Conservation (phyloP, 257 asterid species). For the Ajuga chamaepitys region DNA sequence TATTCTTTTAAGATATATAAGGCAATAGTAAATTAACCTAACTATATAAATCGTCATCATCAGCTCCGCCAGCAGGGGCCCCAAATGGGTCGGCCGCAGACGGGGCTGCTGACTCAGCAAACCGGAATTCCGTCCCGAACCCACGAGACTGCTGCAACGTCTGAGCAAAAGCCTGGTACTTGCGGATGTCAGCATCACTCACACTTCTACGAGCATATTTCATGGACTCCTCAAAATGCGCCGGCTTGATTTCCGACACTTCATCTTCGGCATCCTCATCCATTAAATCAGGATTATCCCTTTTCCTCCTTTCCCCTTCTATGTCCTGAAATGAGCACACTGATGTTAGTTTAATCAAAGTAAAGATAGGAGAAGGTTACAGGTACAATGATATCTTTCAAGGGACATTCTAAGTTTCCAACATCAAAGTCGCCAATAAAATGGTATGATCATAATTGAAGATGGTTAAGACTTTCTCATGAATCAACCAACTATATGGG, state of each 20-base stretch:
- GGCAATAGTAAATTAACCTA: constrained; percentile 4
- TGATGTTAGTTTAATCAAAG: background rate
- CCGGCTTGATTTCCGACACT: constrained; percentile 45
- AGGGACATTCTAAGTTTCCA: too few species aligned
- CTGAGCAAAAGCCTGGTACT: constrained; percentile 62
- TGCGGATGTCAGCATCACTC: constrained; percentile 53
- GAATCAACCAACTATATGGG: background rate
- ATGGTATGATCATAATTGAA: background rate
- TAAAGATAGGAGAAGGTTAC: too few species aligned
- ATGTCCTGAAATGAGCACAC: constrained; percentile 34
- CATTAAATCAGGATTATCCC: constrained; percentile 49
- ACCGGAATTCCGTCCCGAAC: constrained; percentile 44
- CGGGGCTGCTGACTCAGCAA: constrained; percentile 28
- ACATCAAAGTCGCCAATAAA: too few species aligned
- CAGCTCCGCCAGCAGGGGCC: constrained; percentile 38
- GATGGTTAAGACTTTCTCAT: background rate
- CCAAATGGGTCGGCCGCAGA: constrained; percentile 45
- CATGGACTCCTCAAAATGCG: constrained; percentile 70
- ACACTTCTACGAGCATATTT: constrained; percentile 61
- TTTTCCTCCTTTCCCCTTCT: constrained; percentile 42
- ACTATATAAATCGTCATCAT: constrained; percentile 51
- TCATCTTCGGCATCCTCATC: constrained; percentile 51
- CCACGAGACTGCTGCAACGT: constrained; percentile 66
- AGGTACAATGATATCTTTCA: too few species aligned
- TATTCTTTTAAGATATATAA: background rate